Percentiles rank a stretch among this genome's conserved stretches.
Conservation (phyloP, 75 land plant species). For the Cupressus sempervirens region DNA sequence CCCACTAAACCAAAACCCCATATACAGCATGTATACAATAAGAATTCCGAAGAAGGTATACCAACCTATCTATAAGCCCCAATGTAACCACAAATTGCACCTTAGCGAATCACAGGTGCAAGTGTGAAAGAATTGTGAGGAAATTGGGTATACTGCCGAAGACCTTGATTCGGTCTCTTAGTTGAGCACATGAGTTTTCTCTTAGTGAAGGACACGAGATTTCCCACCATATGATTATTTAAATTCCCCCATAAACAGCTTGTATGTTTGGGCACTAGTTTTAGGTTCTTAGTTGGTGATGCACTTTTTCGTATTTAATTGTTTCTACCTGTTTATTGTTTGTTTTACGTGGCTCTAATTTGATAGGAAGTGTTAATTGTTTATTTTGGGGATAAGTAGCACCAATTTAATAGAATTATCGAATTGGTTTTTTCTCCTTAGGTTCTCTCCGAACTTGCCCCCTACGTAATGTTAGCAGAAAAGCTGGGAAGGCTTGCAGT, state of each 20-base stretch:
- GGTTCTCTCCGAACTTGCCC: conserved; percentile 70
- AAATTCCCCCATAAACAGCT: neutral
- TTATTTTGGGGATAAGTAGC: neutral
- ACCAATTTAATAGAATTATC: neutral
- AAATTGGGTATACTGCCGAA: neutral
- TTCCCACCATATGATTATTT: neutral
- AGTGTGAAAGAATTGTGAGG: too few species aligned
- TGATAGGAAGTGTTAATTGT: too few species aligned
- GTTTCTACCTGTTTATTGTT: neutral
- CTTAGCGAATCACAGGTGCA: too few species aligned
- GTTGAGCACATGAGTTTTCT: neutral
- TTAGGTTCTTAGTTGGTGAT: neutral
- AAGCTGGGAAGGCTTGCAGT: conserved; percentile 81
- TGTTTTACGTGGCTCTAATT: too few species aligned
- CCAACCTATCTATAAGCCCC: too few species aligned
- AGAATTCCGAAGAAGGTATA: too few species aligned
- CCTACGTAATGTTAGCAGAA: conserved; percentile 73
- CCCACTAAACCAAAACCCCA: too few species aligned
- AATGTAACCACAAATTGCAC: too few species aligned
- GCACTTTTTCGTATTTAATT: neutral
- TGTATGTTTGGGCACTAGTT: neutral
- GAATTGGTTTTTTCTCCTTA: conserved; percentile 14
- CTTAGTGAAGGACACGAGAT: neutral
- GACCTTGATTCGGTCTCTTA: neutral
- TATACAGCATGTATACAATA: too few species aligned